Base-by-base conservation (phyloP, 345 rosid genomes). In the Physaria fendleri region DNA sequence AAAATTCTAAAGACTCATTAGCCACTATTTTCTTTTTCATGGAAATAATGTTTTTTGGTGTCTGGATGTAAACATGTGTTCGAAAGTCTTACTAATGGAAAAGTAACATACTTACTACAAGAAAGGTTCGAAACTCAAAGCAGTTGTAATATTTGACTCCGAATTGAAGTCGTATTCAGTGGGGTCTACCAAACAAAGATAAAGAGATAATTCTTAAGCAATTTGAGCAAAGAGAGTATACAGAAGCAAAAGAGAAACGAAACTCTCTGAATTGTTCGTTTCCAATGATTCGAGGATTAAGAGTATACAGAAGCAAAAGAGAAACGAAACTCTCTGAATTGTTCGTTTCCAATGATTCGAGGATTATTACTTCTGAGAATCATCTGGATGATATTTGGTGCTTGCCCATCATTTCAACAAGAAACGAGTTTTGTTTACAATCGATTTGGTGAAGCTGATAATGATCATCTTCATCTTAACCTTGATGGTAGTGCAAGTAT, bases 401-500 rank as follows among this genome's bases (percentile, higher is more conserved):
- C 65, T 46, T 60, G 14, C 17, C 5, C 52, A 48, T 65, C 61
- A 6, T 20, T 25, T 42, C 66, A 68, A 27, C 63, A 64, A 74
- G 73, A 47, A n/a, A 11, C 46, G 10, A 43, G 44, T 4, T 79
- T 82, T 67, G 45, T 65, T 35, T 85, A 38, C 77, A 41, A 78
- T 35, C 59, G 69, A 62, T 85, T 82, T 74, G 11, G 0, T 4
- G 72, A 41, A 47, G 52, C 64, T 3, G 71, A 66, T 33, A 47
- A 78, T 13, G 30, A 4, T 14, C 33, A 2, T 35, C 46, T 20
- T 30, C 56, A 45, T 35, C 46, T 20, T 30, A 50, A 45, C 12
- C 71, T 76, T 29, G 66, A 63, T 2, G 84, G 77, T 2, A 23
- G 43, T 15, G 86, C 86, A 15, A 43, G 17, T 2, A 65, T 81